These are phyloP conservation scores for Lyophyllum atratum DNA, from an alignment of 768 basidiomycete genomes.

Conservation along the genomic window DNA sequence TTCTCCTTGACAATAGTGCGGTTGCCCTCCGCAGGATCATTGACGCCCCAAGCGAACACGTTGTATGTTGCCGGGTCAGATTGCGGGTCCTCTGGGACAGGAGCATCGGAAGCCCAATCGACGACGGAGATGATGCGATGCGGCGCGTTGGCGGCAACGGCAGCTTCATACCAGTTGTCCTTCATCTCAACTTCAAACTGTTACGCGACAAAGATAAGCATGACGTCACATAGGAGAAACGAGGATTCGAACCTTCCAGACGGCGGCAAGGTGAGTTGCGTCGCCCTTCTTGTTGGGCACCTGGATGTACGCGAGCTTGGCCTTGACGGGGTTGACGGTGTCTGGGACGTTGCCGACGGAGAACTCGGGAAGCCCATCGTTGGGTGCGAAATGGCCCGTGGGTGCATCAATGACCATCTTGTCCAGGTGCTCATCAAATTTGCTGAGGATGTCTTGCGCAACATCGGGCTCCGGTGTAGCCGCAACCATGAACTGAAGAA, in stretches of 20 bases:
- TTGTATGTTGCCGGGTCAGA: slow-evolving; percentile 54
- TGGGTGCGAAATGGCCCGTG: slow-evolving; percentile 47
- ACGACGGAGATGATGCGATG: slow-evolving; percentile 86
- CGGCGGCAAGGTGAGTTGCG: slow-evolving; percentile 64
- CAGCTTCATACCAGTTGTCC: slow-evolving; percentile 95
- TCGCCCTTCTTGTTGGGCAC: slow-evolving; percentile 67
- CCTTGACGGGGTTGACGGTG: slow-evolving; percentile 79
- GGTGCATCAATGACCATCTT: slow-evolving; percentile 45
- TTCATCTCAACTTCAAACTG: slow-evolving; percentile 91
- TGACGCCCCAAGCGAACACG: slow-evolving; percentile 80
- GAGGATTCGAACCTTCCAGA: slow-evolving; percentile 68
- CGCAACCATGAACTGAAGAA: slow-evolving; percentile 78
- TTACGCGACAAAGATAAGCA: neutral
- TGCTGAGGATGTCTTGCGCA: slow-evolving; percentile 47
- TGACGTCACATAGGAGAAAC: neutral
- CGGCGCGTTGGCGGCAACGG: slow-evolving; percentile 73
- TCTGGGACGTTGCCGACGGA: slow-evolving; percentile 68
- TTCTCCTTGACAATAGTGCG: slow-evolving; percentile 61
- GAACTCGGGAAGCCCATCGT: slow-evolving; percentile 38
- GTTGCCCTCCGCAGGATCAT: slow-evolving; percentile 79
- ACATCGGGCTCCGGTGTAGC: slow-evolving; percentile 60
- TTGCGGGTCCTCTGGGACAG: slow-evolving; percentile 34
- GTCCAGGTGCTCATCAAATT: slow-evolving; percentile 51
- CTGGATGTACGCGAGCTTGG: slow-evolving; percentile 78
- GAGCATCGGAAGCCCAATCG: slow-evolving; percentile 90